phyloP scores from a whole-genome alignment of 2,329 filamentous ascomycete genomes.

The Aaosphaeria arxii region DNA sequence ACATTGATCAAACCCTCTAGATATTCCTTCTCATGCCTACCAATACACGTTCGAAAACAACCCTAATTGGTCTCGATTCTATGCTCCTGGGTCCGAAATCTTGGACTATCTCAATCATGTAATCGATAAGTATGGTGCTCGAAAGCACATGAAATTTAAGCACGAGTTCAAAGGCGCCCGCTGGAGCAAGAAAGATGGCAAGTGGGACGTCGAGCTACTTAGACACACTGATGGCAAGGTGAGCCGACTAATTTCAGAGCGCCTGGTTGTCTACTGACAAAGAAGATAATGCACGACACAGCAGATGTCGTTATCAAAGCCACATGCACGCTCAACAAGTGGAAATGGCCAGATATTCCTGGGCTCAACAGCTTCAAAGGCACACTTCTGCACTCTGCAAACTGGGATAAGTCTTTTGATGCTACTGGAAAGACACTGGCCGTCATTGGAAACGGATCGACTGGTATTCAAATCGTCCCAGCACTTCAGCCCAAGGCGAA shows the following conservation, averaged over 20 bases:
- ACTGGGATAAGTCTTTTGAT: not conserved
- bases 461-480: not conserved
- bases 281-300: constrained; percentile 23
- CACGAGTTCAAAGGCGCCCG: not conserved
- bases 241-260: no score
- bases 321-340: not conserved
- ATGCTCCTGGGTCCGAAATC: no score
- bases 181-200: not conserved
- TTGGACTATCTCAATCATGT: not conserved
- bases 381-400: not conserved
- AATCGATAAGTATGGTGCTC: constrained; percentile 19
- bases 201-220: not conserved
- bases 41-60: no score
- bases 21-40: no score
- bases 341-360: constrained; percentile 1
- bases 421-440: not conserved
- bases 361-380: not conserved
- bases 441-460: not conserved
- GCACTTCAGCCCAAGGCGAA: not conserved
- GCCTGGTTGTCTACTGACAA: not conserved
- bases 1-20: no score
- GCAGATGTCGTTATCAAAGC: not conserved
- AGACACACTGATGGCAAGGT: no score
- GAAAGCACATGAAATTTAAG: not conserved
- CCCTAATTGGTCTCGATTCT: no score